Evolutionary conservation across 2,329 filamentous ascomycete species (phyloP).

Genomic region (Microsporum canis): DNA sequence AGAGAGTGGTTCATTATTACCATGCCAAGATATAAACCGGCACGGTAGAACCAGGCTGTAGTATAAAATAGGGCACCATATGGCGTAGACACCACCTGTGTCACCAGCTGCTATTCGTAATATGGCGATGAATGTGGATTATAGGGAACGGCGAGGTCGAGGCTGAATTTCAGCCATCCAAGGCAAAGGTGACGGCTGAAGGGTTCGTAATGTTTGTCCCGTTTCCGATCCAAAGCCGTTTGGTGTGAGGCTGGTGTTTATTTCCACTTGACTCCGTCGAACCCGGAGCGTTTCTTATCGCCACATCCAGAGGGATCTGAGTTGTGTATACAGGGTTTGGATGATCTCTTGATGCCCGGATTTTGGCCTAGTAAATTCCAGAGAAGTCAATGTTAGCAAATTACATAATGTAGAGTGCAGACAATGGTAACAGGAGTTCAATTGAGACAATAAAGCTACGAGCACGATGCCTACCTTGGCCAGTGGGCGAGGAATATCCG

Average conservation of each 20-base stretch:
- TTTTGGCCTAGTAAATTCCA: neutral
- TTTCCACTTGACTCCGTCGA: slow-evolving; percentile 1
- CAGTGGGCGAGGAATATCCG: neutral
- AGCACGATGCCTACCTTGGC: neutral
- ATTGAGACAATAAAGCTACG: neutral
- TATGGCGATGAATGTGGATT: neutral
- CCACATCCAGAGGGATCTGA: neutral
- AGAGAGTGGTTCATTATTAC: neutral
- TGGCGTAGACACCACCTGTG: neutral
- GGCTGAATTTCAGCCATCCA: neutral
- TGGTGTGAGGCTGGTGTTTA: neutral
- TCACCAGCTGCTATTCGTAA: neutral
- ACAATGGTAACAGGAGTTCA: neutral
- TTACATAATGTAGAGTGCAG: neutral
- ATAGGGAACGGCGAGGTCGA: neutral
- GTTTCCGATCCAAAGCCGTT: no score
- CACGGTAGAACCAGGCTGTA: neutral
- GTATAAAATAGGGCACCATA: neutral
- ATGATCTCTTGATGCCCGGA: neutral
- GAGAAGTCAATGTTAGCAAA: neutral
- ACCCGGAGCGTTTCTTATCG: neutral
- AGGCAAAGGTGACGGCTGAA: neutral
- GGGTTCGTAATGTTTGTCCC: no score
- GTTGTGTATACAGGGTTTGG: neutral
- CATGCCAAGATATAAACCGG: neutral